Evolutionary conservation across 371 early-diverging fungal genomes (phyloP).

Genomic region (Mucor circinelloides): DNA sequence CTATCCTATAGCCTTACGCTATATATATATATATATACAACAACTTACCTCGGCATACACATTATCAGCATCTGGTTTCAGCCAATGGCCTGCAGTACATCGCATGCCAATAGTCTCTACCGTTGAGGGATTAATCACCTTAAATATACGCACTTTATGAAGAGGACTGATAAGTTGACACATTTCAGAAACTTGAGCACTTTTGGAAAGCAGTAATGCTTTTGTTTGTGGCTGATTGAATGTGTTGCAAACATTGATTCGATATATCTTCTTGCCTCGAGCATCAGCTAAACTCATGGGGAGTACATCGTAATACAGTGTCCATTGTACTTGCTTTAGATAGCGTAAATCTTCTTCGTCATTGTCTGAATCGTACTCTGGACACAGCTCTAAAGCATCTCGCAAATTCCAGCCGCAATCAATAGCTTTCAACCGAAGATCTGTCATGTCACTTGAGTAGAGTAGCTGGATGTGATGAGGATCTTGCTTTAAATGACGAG

Average conservation of each 20-base stretch:
- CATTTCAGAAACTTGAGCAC: background rate
- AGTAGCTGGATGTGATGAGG: background rate
- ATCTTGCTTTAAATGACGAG: too few relatives aligned
- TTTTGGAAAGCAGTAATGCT: background rate
- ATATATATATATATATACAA: background rate
- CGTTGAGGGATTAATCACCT: background rate
- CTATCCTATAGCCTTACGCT: background rate
- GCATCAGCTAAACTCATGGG: conserved; percentile 72
- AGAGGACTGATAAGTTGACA: background rate
- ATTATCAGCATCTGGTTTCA: background rate
- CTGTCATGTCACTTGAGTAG: too few relatives aligned
- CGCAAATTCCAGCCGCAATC: background rate
- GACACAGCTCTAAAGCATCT: background rate
- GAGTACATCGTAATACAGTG: conserved; percentile 75
- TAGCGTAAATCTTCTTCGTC: background rate
- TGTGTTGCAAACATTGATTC: conserved; percentile 52
- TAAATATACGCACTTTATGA: background rate
- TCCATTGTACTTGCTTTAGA: background rate
- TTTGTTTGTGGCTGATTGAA: background rate
- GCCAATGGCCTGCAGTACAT: too few relatives aligned
- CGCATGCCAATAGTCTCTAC: too few relatives aligned
- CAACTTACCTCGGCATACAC: conserved; percentile 18
- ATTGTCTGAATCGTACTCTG: background rate
- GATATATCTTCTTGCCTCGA: conserved; percentile 64
- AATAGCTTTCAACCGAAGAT: background rate